Base-by-base conservation (phyloP, 176 grass and related monocot species). In the Musa acuminata region DNA sequence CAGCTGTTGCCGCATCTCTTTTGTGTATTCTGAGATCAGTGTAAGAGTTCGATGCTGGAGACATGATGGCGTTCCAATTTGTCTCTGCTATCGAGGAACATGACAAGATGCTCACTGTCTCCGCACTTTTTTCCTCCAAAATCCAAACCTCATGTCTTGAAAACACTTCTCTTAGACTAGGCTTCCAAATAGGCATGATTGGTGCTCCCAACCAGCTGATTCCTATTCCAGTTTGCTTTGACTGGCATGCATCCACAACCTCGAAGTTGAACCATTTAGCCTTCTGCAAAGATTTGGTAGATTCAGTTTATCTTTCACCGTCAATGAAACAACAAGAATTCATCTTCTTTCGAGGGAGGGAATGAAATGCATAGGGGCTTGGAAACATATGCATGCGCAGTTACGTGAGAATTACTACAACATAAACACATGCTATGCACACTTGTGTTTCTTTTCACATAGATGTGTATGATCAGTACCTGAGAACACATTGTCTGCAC, bases 21-120 rank as follows among this genome's bases (percentile, higher is more conserved):
- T 21, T 49, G 19, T n/a, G 14, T 14, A 49, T 19, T 20, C 43
- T 70, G 67, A 51, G 49, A 48, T 51, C 67, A 70, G n/a, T 16
- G 67, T 25, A 20, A 51, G 67, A 20, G 35, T n/a, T 23, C 10
- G 25, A 24, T 22, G 21, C 23, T 24, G 2, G 63, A 65, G 51
- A 50, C 43, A 70, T 70, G 4, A 70, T 70, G 17, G 67, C 67
- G 48, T 70, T 70, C 67, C 67, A 70, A 70, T 70, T 70, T 70
- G 67, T 70, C 35, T 70, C 67, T 50, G 51, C 67, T 70, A 51
- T 50, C 67, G 67, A 70, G 67, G 67, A 69, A 69, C 27, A 50
- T 70, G 67, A 70, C 67, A 70, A 70, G 67, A 70, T 70, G 67
- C 67, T 19, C 67, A 49, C 67, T 70, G 67, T 70, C 43, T 12